A percentile compares a stretch with the other conserved stretches of the same genome.
Conservation (phyloP, 495 filamentous ascomycete genomes). For the Penicillium coprophilum region DNA sequence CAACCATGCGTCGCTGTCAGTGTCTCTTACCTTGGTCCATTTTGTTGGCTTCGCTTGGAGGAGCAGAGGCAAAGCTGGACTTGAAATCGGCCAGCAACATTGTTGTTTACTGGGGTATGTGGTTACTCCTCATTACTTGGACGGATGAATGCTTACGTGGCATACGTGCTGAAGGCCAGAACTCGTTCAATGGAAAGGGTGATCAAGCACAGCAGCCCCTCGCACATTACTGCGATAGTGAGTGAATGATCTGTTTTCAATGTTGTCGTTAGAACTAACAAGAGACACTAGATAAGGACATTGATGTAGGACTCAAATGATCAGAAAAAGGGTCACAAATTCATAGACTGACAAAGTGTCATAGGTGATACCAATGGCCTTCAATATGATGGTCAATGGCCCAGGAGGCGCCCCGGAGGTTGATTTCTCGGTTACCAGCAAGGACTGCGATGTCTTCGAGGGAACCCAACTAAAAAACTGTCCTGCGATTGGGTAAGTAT, state of each 20-base stretch:
- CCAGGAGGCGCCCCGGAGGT: slow-evolving; percentile 49
- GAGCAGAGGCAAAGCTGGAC: slow-evolving; percentile 44
- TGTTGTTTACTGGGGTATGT: slow-evolving; percentile 62
- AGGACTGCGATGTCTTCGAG: slow-evolving; percentile 56
- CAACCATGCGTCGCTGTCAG: slow-evolving; percentile 31
- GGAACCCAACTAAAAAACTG: slow-evolving; percentile 59
- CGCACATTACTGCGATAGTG: slow-evolving; percentile 59
- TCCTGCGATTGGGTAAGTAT: slow-evolving; percentile 58
- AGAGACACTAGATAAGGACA: slow-evolving; percentile 29
- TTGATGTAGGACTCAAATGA: slow-evolving; percentile 36
- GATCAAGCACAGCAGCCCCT: slow-evolving; percentile 53
- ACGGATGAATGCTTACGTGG: neutral
- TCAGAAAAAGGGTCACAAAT: too few species aligned
- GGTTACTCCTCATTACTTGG: neutral
- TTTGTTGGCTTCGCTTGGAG: slow-evolving; percentile 31
- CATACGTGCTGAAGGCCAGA: slow-evolving; percentile 51
- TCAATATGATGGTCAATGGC: slow-evolving; percentile 56
- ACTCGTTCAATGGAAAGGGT: slow-evolving; percentile 51
- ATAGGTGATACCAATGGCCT: slow-evolving; percentile 62
- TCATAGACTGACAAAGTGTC: slow-evolving; percentile 8
- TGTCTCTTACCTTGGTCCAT: slow-evolving; percentile 28
- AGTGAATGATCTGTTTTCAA: slow-evolving; percentile 15
- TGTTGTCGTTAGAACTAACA: neutral
- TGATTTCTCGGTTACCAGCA: slow-evolving; percentile 61
- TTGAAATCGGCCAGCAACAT: slow-evolving; percentile 49